These are phyloP conservation scores for Blastocladiella britannica DNA, from an alignment of 192 early-diverging fungal genomes.

Conservation along the genomic window DNA sequence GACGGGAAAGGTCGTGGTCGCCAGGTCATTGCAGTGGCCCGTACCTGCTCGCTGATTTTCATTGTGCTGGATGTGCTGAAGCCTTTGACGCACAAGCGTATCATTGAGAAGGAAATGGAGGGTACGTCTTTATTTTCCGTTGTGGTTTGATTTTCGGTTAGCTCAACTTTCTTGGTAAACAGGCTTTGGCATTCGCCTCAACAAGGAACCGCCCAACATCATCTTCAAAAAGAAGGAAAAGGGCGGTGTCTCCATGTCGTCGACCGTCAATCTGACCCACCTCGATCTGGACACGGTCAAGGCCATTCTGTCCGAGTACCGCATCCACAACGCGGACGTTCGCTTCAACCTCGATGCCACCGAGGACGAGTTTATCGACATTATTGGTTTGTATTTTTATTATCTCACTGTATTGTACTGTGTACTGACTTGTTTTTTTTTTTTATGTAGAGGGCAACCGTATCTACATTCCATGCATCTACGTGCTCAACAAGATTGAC, in stretches of 20 bases:
- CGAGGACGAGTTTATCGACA: background rate
- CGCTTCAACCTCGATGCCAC: constrained; percentile 7
- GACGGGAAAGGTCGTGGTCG: constrained; percentile 95
- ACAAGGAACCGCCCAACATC: constrained; percentile 69
- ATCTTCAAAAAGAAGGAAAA: constrained; percentile 99
- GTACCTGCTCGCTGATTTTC: constrained; percentile 85
- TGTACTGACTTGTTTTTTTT: background rate
- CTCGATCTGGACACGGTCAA: constrained; percentile 77
- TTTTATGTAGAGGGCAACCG: background rate
- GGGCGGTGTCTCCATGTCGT: constrained; percentile 88
- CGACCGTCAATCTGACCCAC: constrained; percentile 72
- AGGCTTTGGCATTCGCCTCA: constrained; percentile 86
- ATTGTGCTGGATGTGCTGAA: constrained; percentile 99
- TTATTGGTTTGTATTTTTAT: background rate
- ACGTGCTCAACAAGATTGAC: constrained; percentile 98
- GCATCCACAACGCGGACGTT: constrained; percentile 91
- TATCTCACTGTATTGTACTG: background rate
- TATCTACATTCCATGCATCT: constrained; percentile 11
- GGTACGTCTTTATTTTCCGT: background rate
- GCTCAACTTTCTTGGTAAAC: constrained; percentile 11
- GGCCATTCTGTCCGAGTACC: constrained; percentile 84
- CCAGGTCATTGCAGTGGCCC: constrained; percentile 92
- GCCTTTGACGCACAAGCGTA: constrained; percentile 47
- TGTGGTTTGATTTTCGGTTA: no score
- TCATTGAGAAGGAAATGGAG: background rate